Conservation (phyloP, 192 early-diverging fungal species). For the Entrophospora sp. region DNA sequence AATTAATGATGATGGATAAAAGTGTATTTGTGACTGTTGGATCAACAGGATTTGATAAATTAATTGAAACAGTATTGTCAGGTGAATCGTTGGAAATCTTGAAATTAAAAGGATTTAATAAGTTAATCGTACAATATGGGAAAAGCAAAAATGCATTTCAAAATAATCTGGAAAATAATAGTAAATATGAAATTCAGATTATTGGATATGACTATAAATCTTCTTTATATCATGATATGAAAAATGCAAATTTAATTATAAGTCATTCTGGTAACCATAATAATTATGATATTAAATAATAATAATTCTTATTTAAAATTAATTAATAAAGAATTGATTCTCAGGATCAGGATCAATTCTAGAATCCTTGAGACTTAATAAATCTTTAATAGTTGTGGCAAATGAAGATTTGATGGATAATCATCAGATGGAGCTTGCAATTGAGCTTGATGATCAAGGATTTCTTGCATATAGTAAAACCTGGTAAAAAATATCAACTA, state of each 20-base stretch:
- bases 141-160: constrained; percentile 13
- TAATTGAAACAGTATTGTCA: constrained; percentile 45
- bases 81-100: constrained; percentile 41
- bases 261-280: constrained; percentile 60
- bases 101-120: constrained; percentile 36
- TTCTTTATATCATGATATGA: constrained; percentile 43
- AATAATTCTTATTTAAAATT: too few relatives aligned
- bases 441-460: constrained; percentile 46
- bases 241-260: constrained; percentile 64
- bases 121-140: constrained; percentile 67
- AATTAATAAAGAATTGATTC: too few relatives aligned
- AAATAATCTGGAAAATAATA: background rate
- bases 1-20: too few relatives aligned
- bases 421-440: constrained; percentile 81
- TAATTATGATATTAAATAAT: too few relatives aligned
- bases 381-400: constrained; percentile 59
- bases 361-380: constrained; percentile 61
- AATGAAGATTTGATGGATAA: constrained; percentile 76
- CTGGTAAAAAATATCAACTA: constrained; percentile 20
- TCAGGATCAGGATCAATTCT: constrained; percentile 81
- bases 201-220: constrained; percentile 50
- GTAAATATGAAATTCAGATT: constrained; percentile 26
- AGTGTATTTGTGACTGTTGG: constrained; percentile 80
- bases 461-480: constrained; percentile 42
- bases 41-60: constrained; percentile 79